Evolutionary conservation across 495 filamentous ascomycete species (phyloP), one percentile per base, ranked within the genome.

Genomic region (Aspergillus sparsus): DNA sequence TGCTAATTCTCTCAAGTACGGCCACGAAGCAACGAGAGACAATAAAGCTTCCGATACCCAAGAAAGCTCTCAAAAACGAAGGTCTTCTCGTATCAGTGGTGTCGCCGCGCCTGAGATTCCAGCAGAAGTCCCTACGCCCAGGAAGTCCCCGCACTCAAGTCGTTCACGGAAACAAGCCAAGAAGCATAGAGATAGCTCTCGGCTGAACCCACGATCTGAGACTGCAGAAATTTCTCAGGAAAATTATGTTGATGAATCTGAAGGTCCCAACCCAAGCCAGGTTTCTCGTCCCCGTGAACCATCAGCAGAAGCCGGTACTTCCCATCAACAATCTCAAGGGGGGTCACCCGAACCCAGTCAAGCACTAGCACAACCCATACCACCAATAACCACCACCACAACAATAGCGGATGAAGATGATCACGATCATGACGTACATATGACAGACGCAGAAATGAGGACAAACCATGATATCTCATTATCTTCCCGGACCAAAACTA

Each of bases 51-150:
- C 47, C 9, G 51, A 37, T 10, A 27, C 41, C 5, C 64, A 62
- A 53, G 57, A 60, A 5, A 36, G 56, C 42, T 63, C 57, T 34
- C 59, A 67, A 44, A 45, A 63, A 7, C 69, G 72, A 36, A 68
- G 71, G 45, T 74, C 69, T 10, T 54, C 62, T 7, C 67, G 67
- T 34, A 57, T 69, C 10, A 68, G 68, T n/a, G 69, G 66, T 6
- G 53, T 65, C 18, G 54, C 65, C 34, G 54, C 56, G 4, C 61
- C 62, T 2, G 51, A 52, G 11, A 45, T 62, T 13, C 33, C 60
- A 2, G 63, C 61, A 33, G 64, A 66, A 39, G 58, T 13, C 9
- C 62, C 62, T 21, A 27, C 31, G 5, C 52, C 50, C 18, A 55
- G 47, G 37, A 65, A 62, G 27, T 55, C 62, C 9, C 64, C 62